Evolutionary conservation across 345 rosid species (phyloP), one percentile per base, ranked within the genome.

Genomic region (Stellera chamaejasme): DNA sequence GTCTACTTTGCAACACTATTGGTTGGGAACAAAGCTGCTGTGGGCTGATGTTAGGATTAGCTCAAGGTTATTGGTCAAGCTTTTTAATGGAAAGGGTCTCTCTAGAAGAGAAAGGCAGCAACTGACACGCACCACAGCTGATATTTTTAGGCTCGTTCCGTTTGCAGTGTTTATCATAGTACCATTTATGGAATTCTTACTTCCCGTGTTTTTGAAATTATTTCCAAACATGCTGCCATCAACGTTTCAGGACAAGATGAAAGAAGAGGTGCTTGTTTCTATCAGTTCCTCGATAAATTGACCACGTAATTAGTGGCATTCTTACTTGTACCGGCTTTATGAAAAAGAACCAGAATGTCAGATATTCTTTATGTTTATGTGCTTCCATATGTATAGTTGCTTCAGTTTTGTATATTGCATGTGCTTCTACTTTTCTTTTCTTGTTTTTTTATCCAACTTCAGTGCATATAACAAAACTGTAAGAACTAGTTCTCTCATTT

Each of bases 151-250:
- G 77, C 80, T 87, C 58, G 95, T 83, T 41, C 95, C 90, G 5
- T 54, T 87, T 62, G 87, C 90, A n/a, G 88, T 91, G 55, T 91
- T 91, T 56, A 79, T 91, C 57, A 82, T 91, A 49, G 98, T 91
- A 63, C 98, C 96, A 25, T 88, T 91, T 76, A 91, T 88, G 98
- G 98, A 91, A 78, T 91, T 91, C 66, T 79, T 91, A 79, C 82
- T 91, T 45, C 98, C 98, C 0, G 95, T 91, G 55, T 84, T 84
- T 72, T 74, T 91, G 47, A 85, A 85, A 74, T 47, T 88, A 54
- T 91, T 91, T 60, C 98, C 98, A 55, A 91, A 85, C 77, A 85
- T 91, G 98, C 75, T 91, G 68, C 98, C 98, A 15, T 91, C 98
- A 55, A 91, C 96, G 44, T 91, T 91, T 75, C 96, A 91, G 77